phyloP scores from a whole-genome alignment of 768 basidiomycete genomes.

The Boletus rubescentipes region DNA sequence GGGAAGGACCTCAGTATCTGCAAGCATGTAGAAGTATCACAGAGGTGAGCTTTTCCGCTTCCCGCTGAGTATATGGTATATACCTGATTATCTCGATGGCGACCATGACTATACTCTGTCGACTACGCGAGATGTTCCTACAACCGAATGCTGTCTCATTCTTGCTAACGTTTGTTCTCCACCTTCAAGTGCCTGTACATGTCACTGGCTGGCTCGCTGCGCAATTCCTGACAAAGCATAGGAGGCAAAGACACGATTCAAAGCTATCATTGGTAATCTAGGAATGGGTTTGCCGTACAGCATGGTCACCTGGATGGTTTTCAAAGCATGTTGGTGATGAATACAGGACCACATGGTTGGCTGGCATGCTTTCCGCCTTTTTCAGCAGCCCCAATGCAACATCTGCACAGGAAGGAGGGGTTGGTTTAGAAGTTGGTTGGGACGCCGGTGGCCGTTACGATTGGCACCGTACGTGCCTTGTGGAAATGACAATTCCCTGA shows the following conservation, averaged over 20 bases:
- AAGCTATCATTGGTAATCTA: constrained; percentile 55
- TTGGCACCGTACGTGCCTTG: constrained; percentile 34
- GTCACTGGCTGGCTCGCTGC: constrained; percentile 44
- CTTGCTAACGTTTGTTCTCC: constrained; percentile 47
- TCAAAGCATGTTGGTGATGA: background rate
- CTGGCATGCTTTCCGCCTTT: background rate
- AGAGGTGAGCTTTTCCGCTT: constrained; percentile 44
- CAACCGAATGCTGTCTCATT: constrained; percentile 41
- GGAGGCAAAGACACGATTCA: constrained; percentile 71
- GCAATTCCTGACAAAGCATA: constrained; percentile 42
- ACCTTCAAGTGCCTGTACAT: constrained; percentile 64
- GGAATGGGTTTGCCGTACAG: constrained; percentile 22
- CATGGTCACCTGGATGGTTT: background rate
- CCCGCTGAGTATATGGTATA: background rate
- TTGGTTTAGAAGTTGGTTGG: constrained; percentile 14
- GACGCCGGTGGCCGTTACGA: constrained; percentile 11
- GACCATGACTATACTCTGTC: constrained; percentile 32
- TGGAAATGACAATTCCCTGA: constrained; percentile 45
- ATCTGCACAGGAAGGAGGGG: background rate
- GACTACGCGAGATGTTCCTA: constrained; percentile 42
- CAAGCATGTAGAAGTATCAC: constrained; percentile 53
- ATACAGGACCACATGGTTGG: background rate
- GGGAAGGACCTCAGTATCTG: constrained; percentile 46
- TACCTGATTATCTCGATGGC: constrained; percentile 28
- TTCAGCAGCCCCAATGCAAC: background rate